Conservation (phyloP, 768 basidiomycete species). For the Lentinula detonsa region DNA sequence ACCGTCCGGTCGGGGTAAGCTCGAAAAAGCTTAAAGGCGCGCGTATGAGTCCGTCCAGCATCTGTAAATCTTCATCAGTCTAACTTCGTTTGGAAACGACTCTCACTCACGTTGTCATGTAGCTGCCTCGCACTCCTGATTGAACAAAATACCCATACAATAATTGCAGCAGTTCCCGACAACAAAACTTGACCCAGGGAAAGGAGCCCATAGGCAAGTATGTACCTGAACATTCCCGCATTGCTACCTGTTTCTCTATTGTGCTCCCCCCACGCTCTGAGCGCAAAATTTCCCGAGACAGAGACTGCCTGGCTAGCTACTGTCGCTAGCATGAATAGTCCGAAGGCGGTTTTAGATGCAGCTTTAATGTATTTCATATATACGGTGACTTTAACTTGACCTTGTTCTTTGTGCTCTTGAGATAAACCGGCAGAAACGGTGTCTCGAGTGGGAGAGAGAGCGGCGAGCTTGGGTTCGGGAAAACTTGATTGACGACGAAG, state of each 20-base stretch:
- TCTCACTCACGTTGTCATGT: slow-evolving; percentile 61
- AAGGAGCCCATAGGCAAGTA: slow-evolving; percentile 63
- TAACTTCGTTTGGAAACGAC: neutral
- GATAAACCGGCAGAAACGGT: slow-evolving; percentile 40
- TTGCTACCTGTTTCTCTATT: slow-evolving; percentile 59
- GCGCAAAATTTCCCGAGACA: slow-evolving; percentile 55
- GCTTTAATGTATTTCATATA: slow-evolving; percentile 77
- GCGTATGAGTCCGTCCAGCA: slow-evolving; percentile 74
- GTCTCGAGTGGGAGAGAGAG: slow-evolving; percentile 30
- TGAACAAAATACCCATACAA: slow-evolving; percentile 76
- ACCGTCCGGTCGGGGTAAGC: slow-evolving; percentile 80
- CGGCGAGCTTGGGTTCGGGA: slow-evolving; percentile 45
- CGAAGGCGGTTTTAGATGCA: slow-evolving; percentile 69
- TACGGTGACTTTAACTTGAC: slow-evolving; percentile 71
- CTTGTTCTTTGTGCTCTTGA: slow-evolving; percentile 75
- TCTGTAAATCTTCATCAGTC: slow-evolving; percentile 32
- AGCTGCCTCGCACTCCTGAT: slow-evolving; percentile 67
- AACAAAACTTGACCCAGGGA: slow-evolving; percentile 52
- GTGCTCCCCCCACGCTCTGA: slow-evolving; percentile 81
- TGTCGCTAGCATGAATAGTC: slow-evolving; percentile 51
- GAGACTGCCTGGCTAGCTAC: slow-evolving; percentile 52
- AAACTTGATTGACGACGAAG: slow-evolving; percentile 52
- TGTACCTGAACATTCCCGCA: slow-evolving; percentile 48
- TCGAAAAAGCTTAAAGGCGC: slow-evolving; percentile 90
- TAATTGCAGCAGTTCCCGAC: slow-evolving; percentile 48